Percentiles rank a stretch among this genome's conserved stretches.
Evolutionary conservation across 2,329 filamentous ascomycete species (phyloP).

Genomic region (Trichoderma sp.): DNA sequence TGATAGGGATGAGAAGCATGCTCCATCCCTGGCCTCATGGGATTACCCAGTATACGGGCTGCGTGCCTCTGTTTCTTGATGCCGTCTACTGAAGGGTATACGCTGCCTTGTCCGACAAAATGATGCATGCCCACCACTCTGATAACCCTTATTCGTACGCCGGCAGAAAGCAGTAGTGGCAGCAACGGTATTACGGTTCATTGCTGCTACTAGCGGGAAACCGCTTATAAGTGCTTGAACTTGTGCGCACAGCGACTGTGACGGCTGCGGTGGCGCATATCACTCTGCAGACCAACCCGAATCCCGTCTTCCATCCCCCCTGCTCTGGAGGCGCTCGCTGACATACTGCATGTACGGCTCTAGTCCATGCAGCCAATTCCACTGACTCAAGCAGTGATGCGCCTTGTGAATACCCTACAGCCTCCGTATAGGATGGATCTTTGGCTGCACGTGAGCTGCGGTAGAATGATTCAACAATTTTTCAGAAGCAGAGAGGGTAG

Average conservation of each 20-base stretch:
- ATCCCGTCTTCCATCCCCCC: not conserved
- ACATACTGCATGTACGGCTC: conserved; percentile 10
- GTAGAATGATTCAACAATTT: not conserved
- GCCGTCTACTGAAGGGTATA: not conserved
- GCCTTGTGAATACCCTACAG: conserved; percentile 10
- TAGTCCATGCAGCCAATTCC: conserved; percentile 8
- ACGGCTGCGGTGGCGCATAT: conserved; percentile 18
- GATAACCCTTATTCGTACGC: not conserved
- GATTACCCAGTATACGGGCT: not conserved
- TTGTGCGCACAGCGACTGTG: not conserved
- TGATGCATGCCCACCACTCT: not conserved
- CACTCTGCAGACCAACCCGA: conserved; percentile 4
- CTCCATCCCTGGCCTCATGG: not conserved
- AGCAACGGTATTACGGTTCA: not conserved
- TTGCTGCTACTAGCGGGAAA: not conserved
- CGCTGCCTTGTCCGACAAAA: not conserved
- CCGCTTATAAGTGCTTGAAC: not conserved
- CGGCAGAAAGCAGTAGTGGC: not conserved
- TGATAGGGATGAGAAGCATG: not conserved
- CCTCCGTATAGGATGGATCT: not conserved
- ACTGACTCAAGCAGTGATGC: conserved; percentile 7
- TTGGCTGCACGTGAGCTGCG: not conserved
- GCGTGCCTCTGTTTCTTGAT: not conserved
- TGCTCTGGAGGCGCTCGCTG: not conserved
- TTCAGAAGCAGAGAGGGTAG: not conserved